phyloP scores from a whole-genome alignment of 352 stramenopile species.

The Phytophthora podocarpi region DNA sequence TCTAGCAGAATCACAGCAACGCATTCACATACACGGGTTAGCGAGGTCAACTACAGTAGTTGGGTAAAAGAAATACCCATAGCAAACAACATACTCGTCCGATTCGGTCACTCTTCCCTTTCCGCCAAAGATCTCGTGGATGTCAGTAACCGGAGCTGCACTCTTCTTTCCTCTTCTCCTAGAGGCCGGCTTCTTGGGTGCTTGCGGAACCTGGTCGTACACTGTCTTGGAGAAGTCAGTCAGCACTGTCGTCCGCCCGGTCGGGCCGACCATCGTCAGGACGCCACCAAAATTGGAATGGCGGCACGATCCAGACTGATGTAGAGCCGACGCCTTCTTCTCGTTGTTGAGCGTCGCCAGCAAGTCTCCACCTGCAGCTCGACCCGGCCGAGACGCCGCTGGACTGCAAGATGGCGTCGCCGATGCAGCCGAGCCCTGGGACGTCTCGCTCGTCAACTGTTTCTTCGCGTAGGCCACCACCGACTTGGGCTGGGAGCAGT shows the following conservation, averaged over 20 bases:
- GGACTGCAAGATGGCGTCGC: background rate
- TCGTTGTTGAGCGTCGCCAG: conserved; percentile 58
- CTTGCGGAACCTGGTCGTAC: conserved; percentile 74
- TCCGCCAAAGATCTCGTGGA: conserved; percentile 78
- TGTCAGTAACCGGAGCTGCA: conserved; percentile 58
- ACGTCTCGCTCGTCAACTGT: conserved; percentile 10
- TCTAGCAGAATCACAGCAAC: conserved; percentile 30
- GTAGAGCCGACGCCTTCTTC: conserved; percentile 48
- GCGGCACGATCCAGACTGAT: conserved; percentile 46
- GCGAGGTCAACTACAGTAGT: background rate
- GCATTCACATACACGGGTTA: conserved; percentile 3
- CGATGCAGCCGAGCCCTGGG: background rate
- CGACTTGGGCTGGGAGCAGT: conserved; percentile 69
- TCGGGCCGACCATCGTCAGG: conserved; percentile 77
- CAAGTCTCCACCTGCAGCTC: conserved; percentile 29
- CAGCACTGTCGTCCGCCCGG: conserved; percentile 64
- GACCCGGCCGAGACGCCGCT: background rate
- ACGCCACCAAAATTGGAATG: conserved; percentile 91
- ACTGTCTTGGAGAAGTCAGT: conserved; percentile 78
- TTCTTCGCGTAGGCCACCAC: conserved; percentile 67
- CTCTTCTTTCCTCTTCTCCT: conserved; percentile 52
- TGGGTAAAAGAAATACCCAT: too few relatives aligned
- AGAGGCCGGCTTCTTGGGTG: conserved; percentile 63
- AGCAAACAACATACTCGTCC: conserved; percentile 50
- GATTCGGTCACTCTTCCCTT: conserved; percentile 66